A percentile compares a stretch with the other conserved stretches of the same genome.
These are phyloP conservation scores for Fusarium coicis DNA, from an alignment of 2,329 filamentous ascomycete species.

Conservation along the genomic window DNA sequence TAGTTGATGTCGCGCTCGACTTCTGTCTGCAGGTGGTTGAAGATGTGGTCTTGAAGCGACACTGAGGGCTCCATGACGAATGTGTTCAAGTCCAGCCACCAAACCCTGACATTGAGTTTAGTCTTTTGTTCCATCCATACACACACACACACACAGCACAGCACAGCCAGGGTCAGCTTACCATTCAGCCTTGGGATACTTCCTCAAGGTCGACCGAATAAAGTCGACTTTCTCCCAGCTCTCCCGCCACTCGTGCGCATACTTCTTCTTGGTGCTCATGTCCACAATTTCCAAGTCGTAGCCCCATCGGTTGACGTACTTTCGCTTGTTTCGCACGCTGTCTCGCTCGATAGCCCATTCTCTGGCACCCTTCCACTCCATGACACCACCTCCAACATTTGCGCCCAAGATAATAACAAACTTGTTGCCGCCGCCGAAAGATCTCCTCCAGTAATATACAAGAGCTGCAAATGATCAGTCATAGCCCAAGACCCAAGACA, in stretches of 20 bases:
- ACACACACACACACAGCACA: background rate
- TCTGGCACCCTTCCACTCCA: conserved; percentile 97
- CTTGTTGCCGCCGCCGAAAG: conserved; percentile 85
- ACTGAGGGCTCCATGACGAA: conserved; percentile 97
- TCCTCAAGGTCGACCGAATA: conserved; percentile 86
- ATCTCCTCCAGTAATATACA: conserved; percentile 74
- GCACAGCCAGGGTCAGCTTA: conserved; percentile 57
- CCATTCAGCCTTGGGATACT: conserved; percentile 97
- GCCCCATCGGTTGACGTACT: conserved; percentile 87
- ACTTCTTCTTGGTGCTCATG: conserved; percentile 98
- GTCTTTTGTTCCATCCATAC: background rate
- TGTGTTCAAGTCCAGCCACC: conserved; percentile 98
- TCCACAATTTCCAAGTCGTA: conserved; percentile 97
- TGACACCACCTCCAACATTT: conserved; percentile 95
- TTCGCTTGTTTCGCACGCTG: conserved; percentile 93
- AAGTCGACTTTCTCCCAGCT: conserved; percentile 99
- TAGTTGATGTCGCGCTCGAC: conserved; percentile 96
- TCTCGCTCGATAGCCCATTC: conserved; percentile 99
- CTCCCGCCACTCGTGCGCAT: conserved; percentile 98
- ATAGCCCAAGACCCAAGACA: background rate
- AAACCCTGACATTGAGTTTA: conserved; percentile 80
- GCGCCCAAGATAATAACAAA: conserved; percentile 93
- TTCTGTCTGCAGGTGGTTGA: conserved; percentile 78
- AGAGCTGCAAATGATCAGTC: conserved; percentile 43
- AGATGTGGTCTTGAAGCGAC: conserved; percentile 90